Evolutionary conservation across 805 yeast species (phyloP).

Genomic region (Candida adriatica): DNA sequence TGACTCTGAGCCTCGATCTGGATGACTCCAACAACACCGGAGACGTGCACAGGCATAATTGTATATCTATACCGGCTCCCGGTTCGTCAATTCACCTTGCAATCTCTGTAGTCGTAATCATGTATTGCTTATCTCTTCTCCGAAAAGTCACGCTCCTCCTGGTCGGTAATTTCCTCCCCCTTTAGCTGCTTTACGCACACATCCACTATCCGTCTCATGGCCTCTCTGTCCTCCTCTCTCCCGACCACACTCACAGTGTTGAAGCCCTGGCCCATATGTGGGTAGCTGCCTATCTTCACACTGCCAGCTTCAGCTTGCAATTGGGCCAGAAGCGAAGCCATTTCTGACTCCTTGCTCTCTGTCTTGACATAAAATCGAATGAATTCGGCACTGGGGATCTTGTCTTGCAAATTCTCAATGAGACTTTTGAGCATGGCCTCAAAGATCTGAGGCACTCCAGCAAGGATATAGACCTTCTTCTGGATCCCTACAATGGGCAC

Average conservation of each 20-base stretch:
- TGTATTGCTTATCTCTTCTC: neutral
- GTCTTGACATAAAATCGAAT: slow-evolving; percentile 59
- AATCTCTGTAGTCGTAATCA: too few species aligned
- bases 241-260: slow-evolving; percentile 76
- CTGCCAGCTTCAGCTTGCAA: slow-evolving; percentile 38
- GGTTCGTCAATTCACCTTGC: too few species aligned
- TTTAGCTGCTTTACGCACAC: slow-evolving; percentile 39
- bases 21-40: too few species aligned
- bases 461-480: slow-evolving; percentile 60
- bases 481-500: slow-evolving; percentile 76
- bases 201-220: slow-evolving; percentile 38
- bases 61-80: too few species aligned
- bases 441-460: slow-evolving; percentile 80
- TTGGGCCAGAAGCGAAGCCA: slow-evolving; percentile 55
- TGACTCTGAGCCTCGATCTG: too few species aligned
- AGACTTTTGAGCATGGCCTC: slow-evolving; percentile 42
- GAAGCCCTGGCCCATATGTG: slow-evolving; percentile 58
- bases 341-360: slow-evolving; percentile 48
- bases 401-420: slow-evolving; percentile 33
- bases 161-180: slow-evolving; percentile 51
- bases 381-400: slow-evolving; percentile 23
- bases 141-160: slow-evolving; percentile 37
- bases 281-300: slow-evolving; percentile 79
- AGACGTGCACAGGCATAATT: too few species aligned
- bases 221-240: slow-evolving; percentile 29